Percentiles rank a stretch among this genome's conserved stretches.
Conservation (phyloP, 179 eudicot genomes). For the Beta corolliflora region DNA sequence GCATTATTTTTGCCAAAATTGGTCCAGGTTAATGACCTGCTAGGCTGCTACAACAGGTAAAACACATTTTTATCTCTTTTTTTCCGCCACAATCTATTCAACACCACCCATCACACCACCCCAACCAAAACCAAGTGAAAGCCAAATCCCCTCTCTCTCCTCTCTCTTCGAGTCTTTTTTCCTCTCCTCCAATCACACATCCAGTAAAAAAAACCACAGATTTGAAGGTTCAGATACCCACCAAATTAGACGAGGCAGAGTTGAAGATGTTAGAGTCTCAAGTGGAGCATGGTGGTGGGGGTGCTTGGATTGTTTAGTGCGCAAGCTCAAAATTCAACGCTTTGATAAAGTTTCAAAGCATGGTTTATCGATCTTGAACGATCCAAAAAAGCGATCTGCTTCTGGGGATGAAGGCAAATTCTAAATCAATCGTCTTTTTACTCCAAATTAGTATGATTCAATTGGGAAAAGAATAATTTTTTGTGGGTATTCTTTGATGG, state of each 20-base stretch:
- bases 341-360: slow-evolving; percentile 76
- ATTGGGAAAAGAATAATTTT: neutral
- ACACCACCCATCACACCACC: no score
- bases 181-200: neutral
- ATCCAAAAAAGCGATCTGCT: slow-evolving; percentile 68
- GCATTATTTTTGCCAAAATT: no score
- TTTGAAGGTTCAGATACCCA: slow-evolving; percentile 55
- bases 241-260: slow-evolving; percentile 63
- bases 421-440: neutral
- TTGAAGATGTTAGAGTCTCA: slow-evolving; percentile 68
- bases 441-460: neutral
- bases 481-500: neutral
- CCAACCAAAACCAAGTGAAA: neutral
- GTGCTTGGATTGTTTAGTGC: slow-evolving; percentile 72
- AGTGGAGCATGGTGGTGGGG: slow-evolving; percentile 90
- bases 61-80: no score
- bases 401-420: slow-evolving; percentile 72
- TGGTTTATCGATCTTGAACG: slow-evolving; percentile 67
- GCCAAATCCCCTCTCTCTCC: slow-evolving; percentile 13
- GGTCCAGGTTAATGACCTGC: no score
- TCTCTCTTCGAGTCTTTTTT: no score
- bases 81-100: no score
- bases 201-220: neutral
- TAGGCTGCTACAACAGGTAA: no score
- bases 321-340: slow-evolving; percentile 81